Percentiles rank a stretch among this genome's conserved stretches.
phyloP scores from a whole-genome alignment of 129 eudicot species.

The Heracleum sosnowskyi region DNA sequence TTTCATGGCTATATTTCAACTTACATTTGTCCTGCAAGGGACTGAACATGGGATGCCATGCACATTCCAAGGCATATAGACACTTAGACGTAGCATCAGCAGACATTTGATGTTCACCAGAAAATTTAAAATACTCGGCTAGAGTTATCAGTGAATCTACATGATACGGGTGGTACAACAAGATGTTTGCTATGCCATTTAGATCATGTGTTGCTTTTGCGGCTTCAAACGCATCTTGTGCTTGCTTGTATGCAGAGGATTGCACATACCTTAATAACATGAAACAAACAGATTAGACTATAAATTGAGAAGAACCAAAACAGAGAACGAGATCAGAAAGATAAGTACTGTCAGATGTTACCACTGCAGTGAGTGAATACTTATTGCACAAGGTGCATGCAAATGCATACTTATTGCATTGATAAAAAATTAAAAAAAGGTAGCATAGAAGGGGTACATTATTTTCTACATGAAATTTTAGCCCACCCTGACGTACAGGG shows the following conservation, averaged over 20 bases:
- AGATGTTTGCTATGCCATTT: slow-evolving; percentile 65
- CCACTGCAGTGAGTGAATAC: background rate
- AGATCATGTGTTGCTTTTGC: slow-evolving; percentile 81
- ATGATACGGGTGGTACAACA: slow-evolving; percentile 80
- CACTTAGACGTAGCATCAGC: slow-evolving; percentile 70
- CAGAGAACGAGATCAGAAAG: background rate
- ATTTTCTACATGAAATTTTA: too few relatives aligned
- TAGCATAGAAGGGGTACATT: background rate
- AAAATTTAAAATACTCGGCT: slow-evolving; percentile 77
- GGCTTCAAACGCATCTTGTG: slow-evolving; percentile 79
- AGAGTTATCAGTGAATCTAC: slow-evolving; percentile 76
- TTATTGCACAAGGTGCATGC: background rate
- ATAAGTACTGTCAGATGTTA: background rate
- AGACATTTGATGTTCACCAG: slow-evolving; percentile 92
- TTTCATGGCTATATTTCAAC: slow-evolving; percentile 56
- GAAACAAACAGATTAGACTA: background rate
- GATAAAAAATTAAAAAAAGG: background rate
- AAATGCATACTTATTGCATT: background rate
- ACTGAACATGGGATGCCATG: slow-evolving; percentile 77
- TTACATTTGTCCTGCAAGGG: slow-evolving; percentile 62
- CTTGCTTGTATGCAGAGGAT: slow-evolving; percentile 58
- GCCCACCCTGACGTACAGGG: background rate
- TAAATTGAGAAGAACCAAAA: background rate
- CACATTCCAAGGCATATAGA: slow-evolving; percentile 91
- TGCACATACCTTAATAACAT: slow-evolving; percentile 50